phyloP scores from a whole-genome alignment of 352 stramenopile genomes.

The Pythium aristosporum region DNA sequence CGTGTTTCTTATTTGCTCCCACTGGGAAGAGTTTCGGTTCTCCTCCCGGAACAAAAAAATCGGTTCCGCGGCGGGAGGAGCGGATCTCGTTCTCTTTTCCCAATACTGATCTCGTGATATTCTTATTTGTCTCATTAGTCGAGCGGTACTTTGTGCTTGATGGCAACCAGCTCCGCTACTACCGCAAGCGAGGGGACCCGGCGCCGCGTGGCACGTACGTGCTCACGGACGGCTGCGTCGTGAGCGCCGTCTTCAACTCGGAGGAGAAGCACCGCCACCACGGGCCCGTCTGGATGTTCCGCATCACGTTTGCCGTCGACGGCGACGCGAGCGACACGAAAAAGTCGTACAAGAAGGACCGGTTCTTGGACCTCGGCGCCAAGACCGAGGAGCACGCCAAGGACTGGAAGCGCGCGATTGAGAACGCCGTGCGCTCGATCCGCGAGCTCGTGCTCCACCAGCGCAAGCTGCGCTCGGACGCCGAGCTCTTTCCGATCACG shows the following conservation, averaged over 20 bases:
- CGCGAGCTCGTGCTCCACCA: conserved; percentile 72
- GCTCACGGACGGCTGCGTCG: conserved; percentile 76
- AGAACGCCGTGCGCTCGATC: conserved; percentile 77
- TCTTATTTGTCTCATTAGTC: conserved; percentile 34
- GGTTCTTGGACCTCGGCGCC: conserved; percentile 81
- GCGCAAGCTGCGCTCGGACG: conserved; percentile 73
- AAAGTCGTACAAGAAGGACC: conserved; percentile 89
- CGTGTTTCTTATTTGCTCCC: conserved; percentile 11
- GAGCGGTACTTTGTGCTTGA: conserved; percentile 88
- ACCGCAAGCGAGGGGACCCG: conserved; percentile 82
- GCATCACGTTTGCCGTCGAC: conserved; percentile 83
- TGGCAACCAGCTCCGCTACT: conserved; percentile 85
- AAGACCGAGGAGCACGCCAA: conserved; percentile 83
- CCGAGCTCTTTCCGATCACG: conserved; percentile 61
- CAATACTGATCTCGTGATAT: background rate
- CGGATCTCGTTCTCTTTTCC: background rate
- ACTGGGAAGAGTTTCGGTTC: background rate
- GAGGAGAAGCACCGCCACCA: conserved; percentile 90
- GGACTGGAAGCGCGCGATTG: conserved; percentile 79
- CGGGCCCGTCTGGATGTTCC: conserved; percentile 87
- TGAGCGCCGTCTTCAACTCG: conserved; percentile 82
- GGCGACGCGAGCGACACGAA: conserved; percentile 50
- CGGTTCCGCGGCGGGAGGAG: background rate
- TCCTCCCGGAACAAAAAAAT: background rate
- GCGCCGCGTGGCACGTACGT: conserved; percentile 83